Evolutionary conservation across 495 filamentous ascomycete genomes (phyloP), one percentile per base, ranked within the genome.

Genomic region (Jackrogersella minutella): DNA sequence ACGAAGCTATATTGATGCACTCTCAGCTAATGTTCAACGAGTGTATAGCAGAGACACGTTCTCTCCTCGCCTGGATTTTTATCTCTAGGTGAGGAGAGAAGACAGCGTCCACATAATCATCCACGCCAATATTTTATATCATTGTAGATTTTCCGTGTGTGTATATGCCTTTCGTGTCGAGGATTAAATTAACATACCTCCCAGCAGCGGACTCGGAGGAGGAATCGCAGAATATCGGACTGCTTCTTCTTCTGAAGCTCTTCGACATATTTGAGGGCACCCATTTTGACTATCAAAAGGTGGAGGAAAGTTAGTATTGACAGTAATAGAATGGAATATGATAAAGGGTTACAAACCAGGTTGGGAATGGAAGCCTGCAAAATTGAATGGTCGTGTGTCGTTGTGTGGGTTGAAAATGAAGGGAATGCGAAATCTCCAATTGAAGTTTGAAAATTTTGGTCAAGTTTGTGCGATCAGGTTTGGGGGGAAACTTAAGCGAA

Each of bases 231-330:
- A 71, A 98, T 90, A 83, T 99, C 95, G 77, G 91, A 96, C 87
- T 99, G 95, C 91, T 99, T 99, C 91, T 97, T 97, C 91, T 98
- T 98, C 79, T 96, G 91, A 80, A 99, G 89, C 87, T 99, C 95
- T 87, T 98, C 95, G 82, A 98, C 91, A 85, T 97, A 97, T 85
- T 97, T 97, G 81, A 95, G 90, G 83, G 92, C 92, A 85, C 92
- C 92, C 92, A 95, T 93, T 83, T 80, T 83, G 77, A 73, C 79
- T 81, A 62, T 76, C 21, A 37, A 53, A 10, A 30, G 17, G 34
- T 33, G 17, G 28, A 50, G 5, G 5, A 19, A 37, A 31, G 67
- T 75, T 63, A 76, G 74, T 60, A 62, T 41, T 33, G n/a, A 36
- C 31, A 69, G 43, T 14, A 56, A 47, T 11, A 16, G 34, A 10